Conservation (phyloP, 805 yeast genomes). For the Lachancea waltii region DNA sequence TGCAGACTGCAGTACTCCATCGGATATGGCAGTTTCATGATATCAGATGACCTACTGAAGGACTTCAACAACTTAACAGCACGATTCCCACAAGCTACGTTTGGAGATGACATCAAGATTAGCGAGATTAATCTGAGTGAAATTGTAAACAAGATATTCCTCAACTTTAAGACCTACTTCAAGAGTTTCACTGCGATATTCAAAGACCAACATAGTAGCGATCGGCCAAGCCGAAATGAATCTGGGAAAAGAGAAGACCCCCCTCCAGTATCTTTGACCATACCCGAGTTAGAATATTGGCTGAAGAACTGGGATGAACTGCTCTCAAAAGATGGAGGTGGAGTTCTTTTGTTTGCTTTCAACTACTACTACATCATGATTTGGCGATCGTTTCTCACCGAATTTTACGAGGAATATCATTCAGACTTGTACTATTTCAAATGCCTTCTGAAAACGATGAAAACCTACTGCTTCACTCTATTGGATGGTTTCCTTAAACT, state of each 20-base stretch:
- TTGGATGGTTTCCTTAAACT: conserved; percentile 39
- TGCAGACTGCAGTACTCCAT: conserved; percentile 47
- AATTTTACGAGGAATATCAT: conserved; percentile 24
- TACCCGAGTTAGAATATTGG: conserved; percentile 42
- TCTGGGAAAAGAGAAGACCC: background rate
- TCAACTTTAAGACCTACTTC: conserved; percentile 26
- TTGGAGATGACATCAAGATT: conserved; percentile 50
- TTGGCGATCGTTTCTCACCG: conserved; percentile 31
- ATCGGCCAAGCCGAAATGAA: background rate
- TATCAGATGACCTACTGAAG: conserved; percentile 22
- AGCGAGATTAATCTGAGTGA: conserved; percentile 42
- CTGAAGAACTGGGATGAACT: conserved; percentile 39
- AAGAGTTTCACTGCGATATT: conserved; percentile 9
- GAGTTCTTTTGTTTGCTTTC: conserved; percentile 41
- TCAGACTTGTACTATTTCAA: conserved; percentile 22
- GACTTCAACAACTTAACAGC: conserved; percentile 40
- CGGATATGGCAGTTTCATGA: conserved; percentile 38
- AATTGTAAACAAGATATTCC: conserved; percentile 25
- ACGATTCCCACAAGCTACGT: conserved; percentile 43
- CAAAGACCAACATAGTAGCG: background rate
- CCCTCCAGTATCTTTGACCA: conserved; percentile 14
- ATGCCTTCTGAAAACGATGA: conserved; percentile 37
- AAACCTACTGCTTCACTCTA: conserved; percentile 40
- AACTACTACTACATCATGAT: conserved; percentile 44
- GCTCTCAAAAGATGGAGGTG: conserved; percentile 43